A percentile compares a stretch with the other conserved stretches of the same genome.
These are phyloP conservation scores for Aureobasidium zeae DNA, from an alignment of 2,329 filamentous ascomycete genomes.

Conservation along the genomic window DNA sequence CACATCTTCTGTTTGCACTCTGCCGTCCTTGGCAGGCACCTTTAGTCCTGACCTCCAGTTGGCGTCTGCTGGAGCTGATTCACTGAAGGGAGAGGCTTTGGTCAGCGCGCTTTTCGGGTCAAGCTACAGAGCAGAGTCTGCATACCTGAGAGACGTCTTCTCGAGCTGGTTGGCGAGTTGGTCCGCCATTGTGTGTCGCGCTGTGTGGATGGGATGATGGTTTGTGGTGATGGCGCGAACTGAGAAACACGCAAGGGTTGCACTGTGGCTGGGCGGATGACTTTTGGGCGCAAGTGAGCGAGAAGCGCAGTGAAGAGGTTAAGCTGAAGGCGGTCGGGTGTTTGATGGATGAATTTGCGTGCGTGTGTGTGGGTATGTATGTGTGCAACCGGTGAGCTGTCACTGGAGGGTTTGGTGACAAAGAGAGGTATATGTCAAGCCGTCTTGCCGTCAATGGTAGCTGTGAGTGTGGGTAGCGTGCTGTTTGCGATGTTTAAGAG, in stretches of 20 bases:
- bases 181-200: constrained; percentile 35
- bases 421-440: neutral
- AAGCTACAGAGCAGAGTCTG: neutral
- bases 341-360: neutral
- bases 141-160: constrained; percentile 42
- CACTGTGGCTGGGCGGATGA: neutral
- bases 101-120: constrained; percentile 18
- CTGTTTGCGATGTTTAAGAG: neutral
- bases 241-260: constrained; percentile 5
- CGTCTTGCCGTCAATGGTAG: constrained; percentile 5
- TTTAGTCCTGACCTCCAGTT: constrained; percentile 70
- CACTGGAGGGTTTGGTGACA: constrained; percentile 6
- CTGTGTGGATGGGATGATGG: too few relatives aligned
- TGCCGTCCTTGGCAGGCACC: constrained; percentile 61
- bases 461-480: neutral
- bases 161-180: constrained; percentile 49
- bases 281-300: neutral
- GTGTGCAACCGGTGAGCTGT: constrained; percentile 1
- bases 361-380: neutral
- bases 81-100: neutral
- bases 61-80: constrained; percentile 37
- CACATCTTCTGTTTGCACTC: constrained; percentile 88
- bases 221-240: neutral
- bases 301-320: constrained; percentile 3
- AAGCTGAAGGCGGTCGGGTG: neutral